phyloP scores from a whole-genome alignment of 805 yeast species.

The Ogataea trehaloabstinens region DNA sequence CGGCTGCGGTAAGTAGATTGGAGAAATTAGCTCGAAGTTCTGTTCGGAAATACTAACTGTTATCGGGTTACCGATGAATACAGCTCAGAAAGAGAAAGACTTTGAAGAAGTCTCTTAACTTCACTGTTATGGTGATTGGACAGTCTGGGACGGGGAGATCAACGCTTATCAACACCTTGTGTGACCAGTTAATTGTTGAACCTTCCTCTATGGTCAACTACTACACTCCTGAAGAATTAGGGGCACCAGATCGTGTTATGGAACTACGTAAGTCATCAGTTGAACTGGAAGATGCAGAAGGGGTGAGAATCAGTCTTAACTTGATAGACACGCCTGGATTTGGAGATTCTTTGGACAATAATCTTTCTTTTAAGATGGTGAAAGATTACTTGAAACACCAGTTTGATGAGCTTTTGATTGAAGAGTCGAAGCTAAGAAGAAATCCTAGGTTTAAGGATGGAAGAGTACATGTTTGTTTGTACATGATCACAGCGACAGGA shows the following conservation, averaged over 20 bases:
- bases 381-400: slow-evolving; percentile 81
- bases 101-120: slow-evolving; percentile 78
- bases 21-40: too few species aligned
- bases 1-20: slow-evolving; percentile 43
- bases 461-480: slow-evolving; percentile 74
- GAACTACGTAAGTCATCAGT: slow-evolving; percentile 75
- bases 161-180: slow-evolving; percentile 86
- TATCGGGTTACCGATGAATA: too few species aligned
- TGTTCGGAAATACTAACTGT: too few species aligned
- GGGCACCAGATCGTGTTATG: slow-evolving; percentile 47
- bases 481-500: slow-evolving; percentile 68
- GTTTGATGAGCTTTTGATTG: slow-evolving; percentile 77
- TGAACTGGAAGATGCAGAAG: slow-evolving; percentile 84
- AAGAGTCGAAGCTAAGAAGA: slow-evolving; percentile 78
- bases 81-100: slow-evolving; percentile 70
- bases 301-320: slow-evolving; percentile 73
- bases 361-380: slow-evolving; percentile 61
- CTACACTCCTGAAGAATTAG: slow-evolving; percentile 45
- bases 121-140: slow-evolving; percentile 85
- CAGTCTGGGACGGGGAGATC: slow-evolving; percentile 87
- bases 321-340: slow-evolving; percentile 84
- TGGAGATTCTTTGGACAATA: slow-evolving; percentile 71
- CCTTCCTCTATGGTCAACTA: slow-evolving; percentile 50
- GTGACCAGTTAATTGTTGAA: slow-evolving; percentile 85
- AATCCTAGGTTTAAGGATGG: slow-evolving; percentile 85